phyloP scores from a whole-genome alignment of 768 basidiomycete species.

The Naganishia friedmannii region DNA sequence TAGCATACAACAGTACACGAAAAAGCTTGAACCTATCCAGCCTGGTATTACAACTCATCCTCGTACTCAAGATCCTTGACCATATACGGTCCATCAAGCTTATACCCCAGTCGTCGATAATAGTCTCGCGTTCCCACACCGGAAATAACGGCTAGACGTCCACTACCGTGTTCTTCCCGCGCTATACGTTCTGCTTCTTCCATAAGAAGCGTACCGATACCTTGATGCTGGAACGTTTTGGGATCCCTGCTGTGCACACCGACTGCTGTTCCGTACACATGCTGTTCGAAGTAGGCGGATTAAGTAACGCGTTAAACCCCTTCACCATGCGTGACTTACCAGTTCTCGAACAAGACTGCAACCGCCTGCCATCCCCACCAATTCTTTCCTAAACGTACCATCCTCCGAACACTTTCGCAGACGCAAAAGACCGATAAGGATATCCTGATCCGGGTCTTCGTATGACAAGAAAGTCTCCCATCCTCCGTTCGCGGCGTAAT shows the following conservation, averaged over 20 bases:
- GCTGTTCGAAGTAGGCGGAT: conserved; percentile 20
- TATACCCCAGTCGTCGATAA: conserved; percentile 89
- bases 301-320: background rate
- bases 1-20: background rate
- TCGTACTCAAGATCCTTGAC: conserved; percentile 61
- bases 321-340: conserved; percentile 48
- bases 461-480: conserved; percentile 99
- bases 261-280: conserved; percentile 94
- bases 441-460: conserved; percentile 95
- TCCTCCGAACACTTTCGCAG: conserved; percentile 94
- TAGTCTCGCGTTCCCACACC: conserved; percentile 98
- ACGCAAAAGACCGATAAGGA: conserved; percentile 86
- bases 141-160: conserved; percentile 95
- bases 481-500: conserved; percentile 94
- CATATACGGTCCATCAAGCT: conserved; percentile 97
- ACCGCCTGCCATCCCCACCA: conserved; percentile 64
- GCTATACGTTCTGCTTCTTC: conserved; percentile 99
- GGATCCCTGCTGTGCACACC: conserved; percentile 96
- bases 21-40: background rate
- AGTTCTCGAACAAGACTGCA: conserved; percentile 91
- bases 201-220: conserved; percentile 95
- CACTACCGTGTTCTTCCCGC: conserved; percentile 90
- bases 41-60: conserved; percentile 23
- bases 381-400: conserved; percentile 91
- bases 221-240: conserved; percentile 97